Evolutionary conservation across 148 eudicot species (phyloP), one percentile per base, ranked within the genome.

Genomic region (Fallopia convolvulus): DNA sequence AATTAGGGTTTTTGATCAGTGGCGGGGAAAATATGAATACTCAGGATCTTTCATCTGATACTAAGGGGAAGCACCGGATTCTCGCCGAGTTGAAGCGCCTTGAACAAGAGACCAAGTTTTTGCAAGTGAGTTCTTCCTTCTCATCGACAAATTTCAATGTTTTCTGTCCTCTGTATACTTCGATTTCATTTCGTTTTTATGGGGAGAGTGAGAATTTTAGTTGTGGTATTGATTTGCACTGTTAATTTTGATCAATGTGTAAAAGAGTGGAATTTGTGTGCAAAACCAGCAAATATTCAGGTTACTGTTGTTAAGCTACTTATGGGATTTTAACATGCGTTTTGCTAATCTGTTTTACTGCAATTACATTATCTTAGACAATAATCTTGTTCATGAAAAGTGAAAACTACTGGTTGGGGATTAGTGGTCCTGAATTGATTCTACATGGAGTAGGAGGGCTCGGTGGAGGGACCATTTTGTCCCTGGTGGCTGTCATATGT

Each of bases 21-120:
- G 72, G 70, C 82, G 56, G 40, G 73, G 21, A 3, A 52, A 82
- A 81, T 58, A 85, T 83, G 86, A 83, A 76, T 78, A 86, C 77
- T 48, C 89, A 80, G 70, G 78, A 77, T 55, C 79, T 75, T 75
- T 81, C 84, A 20, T 70, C 84, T 39, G 93, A 92, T 83, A 79
- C 88, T 4, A 82, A 91, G 77, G 97, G 98, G 70, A 90, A 88
- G 80, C 98, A 92, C 79, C 87, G 92, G 79, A 82, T 92, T 84
- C 77, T 85, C n/a, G 98, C 98, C 39, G 95, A 92, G 71, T 74
- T 94, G 74, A 94, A 90, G 82, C 85, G 93, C 12, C 88, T 92
- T 70, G 94, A 92, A 79, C 98, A 93, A 79, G 97, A 93, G 79
- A 76, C 90, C 75, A 84, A 83, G 41, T 88, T 89, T 78, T 80